Conservation (phyloP, 176 grass and related monocot species). For the Hyparrhenia diplandra region DNA sequence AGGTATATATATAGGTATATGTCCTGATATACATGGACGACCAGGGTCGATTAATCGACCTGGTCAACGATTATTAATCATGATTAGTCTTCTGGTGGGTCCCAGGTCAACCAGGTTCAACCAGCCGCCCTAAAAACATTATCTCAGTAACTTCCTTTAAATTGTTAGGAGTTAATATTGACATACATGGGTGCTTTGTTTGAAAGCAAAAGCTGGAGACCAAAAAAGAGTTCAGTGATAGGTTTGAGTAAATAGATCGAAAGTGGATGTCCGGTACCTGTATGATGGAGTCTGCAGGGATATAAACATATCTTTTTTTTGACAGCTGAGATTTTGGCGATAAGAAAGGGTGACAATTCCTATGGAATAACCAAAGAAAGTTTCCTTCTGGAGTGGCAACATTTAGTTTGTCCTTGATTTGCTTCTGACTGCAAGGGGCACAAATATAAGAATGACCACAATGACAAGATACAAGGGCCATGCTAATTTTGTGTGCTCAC, state of each 20-base stretch:
- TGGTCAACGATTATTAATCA: no score
- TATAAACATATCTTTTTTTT: slow-evolving; percentile 64
- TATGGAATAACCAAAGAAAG: slow-evolving; percentile 40
- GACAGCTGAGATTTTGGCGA: slow-evolving; percentile 48
- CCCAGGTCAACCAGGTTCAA: no score
- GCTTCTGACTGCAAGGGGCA: slow-evolving; percentile 56
- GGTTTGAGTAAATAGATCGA: background rate
- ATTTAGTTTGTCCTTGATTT: slow-evolving; percentile 63
- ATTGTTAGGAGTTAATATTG: background rate
- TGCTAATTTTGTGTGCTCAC: slow-evolving; percentile 39
- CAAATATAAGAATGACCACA: slow-evolving; percentile 16
- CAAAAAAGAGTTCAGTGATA: slow-evolving; percentile 16
- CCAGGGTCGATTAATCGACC: no score
- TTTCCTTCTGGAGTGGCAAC: slow-evolving; percentile 58
- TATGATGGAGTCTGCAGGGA: slow-evolving; percentile 54
- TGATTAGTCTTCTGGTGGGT: no score
- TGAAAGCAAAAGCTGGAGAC: background rate
- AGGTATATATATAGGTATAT: no score
- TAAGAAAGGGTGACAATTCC: slow-evolving; percentile 63
- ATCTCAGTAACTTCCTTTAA: background rate
- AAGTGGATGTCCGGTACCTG: slow-evolving; percentile 49
- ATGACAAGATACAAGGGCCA: background rate
- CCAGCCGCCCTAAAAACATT: no score
- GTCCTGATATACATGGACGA: no score
- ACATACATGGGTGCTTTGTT: background rate